Evolutionary conservation across 2,329 filamentous ascomycete genomes (phyloP), one percentile per base, ranked within the genome.

Genomic region (Cadophora sp.): DNA sequence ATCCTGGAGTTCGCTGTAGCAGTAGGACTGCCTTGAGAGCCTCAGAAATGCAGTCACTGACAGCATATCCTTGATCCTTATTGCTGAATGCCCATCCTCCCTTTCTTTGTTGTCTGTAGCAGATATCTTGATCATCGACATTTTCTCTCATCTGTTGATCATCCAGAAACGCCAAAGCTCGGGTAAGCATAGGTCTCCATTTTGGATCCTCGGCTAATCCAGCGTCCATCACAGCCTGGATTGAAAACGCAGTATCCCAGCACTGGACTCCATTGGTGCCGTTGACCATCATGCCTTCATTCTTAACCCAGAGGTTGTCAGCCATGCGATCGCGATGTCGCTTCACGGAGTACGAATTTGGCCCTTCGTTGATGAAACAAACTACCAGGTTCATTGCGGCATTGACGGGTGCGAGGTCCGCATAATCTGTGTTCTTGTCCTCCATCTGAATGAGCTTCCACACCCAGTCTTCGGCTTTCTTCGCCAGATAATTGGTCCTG

Each of bases 201-300:
- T 90, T 88, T 14, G 89, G 83, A 58, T 96, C 88, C 36, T 89
- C 81, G n/a, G 91, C 89, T 30, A 97, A 85, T 0, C 92, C 93
- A 7, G 92, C 89, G 59, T 93, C 92, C 62, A 93, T 86, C 6
- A 92, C 87, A 0, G 92, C 90, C 78, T 97, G 94, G 41, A 97
- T 93, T 20, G 91, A 82, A 76, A 98, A 98, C 0, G 94, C 87
- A 0, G 96, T 99, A 77, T 99, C 96, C 96, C 96, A 99, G 71
- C 89, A 91, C 79, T 99, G 96, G 1, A 98, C 94, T n/a, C 96
- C 96, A 73, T 99, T 98, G 9, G 96, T 99, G 45, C 96, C 96
- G 74, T 97, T 97, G 80, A 91, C 91, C 58, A 98, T 84, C 92
- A 99, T 93, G 6, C 96, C 96, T 77, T 97, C 94, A 41, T 89